Percentiles rank a stretch among this genome's conserved stretches.
These are phyloP conservation scores for Lentinula boryana DNA, from an alignment of 768 basidiomycete species.

Conservation along the genomic window DNA sequence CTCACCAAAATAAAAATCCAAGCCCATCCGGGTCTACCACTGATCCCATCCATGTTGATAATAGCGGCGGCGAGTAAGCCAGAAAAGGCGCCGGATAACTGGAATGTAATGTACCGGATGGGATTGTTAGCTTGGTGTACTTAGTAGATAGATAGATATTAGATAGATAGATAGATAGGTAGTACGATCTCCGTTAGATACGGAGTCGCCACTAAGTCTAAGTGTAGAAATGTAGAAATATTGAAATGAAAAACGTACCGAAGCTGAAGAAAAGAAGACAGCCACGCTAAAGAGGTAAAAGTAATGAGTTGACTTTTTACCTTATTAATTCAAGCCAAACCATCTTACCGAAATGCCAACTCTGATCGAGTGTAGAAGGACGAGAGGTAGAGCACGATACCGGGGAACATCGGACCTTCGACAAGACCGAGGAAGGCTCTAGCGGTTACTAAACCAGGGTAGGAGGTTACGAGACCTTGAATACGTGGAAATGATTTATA, in stretches of 20 bases:
- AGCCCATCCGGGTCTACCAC: conserved; percentile 51
- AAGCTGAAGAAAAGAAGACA: conserved; percentile 30
- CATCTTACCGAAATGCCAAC: conserved; percentile 24
- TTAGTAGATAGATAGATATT: no score
- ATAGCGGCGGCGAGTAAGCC: conserved; percentile 61
- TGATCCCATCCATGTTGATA: conserved; percentile 45
- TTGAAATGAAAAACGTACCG: conserved; percentile 14
- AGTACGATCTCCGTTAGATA: no score
- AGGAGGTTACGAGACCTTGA: conserved; percentile 42
- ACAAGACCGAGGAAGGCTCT: conserved; percentile 47
- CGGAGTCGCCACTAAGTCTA: no score
- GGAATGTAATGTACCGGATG: not conserved
- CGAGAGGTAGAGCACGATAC: conserved; percentile 36
- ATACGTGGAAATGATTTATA: not conserved
- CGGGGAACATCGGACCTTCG: conserved; percentile 33
- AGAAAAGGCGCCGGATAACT: conserved; percentile 55
- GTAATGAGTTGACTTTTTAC: not conserved
- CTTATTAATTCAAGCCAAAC: not conserved
- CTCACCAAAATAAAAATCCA: conserved; percentile 54
- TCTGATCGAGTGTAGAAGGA: conserved; percentile 29
- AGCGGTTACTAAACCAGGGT: conserved; percentile 41
- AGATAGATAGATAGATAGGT: no score
- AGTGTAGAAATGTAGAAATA: no score
- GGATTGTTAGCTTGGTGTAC: not conserved
- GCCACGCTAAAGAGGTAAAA: conserved; percentile 24